A percentile compares a stretch with the other conserved stretches of the same genome.
Conservation (phyloP, 495 filamentous ascomycete genomes). For the Aspergillus cavernicola region DNA sequence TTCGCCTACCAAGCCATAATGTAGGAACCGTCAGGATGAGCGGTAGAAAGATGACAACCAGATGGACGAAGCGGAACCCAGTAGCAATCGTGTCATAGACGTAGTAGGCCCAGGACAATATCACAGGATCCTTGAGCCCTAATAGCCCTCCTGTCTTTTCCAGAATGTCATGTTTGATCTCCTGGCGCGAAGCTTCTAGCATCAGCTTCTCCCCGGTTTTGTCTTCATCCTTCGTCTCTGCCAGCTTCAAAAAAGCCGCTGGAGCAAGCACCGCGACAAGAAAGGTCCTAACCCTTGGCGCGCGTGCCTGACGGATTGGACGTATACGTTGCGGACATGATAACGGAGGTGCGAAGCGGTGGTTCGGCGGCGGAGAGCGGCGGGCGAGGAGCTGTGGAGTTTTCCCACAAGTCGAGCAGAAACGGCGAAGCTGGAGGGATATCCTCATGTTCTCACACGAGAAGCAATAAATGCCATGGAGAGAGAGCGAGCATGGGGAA, state of each 20-base stretch:
- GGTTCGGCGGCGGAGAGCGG: background rate
- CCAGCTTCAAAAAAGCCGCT: constrained; percentile 68
- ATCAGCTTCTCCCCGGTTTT: constrained; percentile 79
- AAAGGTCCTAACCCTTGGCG: constrained; percentile 31
- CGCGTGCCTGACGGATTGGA: constrained; percentile 26
- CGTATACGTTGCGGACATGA: constrained; percentile 27
- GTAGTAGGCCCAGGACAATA: constrained; percentile 64
- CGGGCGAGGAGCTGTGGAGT: constrained; percentile 21
- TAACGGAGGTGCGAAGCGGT: constrained; percentile 14
- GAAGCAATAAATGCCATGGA: constrained; percentile 9
- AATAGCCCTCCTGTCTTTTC: constrained; percentile 55
- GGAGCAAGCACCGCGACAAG: constrained; percentile 55
- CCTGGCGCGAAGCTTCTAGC: constrained; percentile 73
- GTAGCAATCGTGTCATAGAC: constrained; percentile 86
- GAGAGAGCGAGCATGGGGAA: background rate
- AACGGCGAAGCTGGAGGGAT: constrained; percentile 50
- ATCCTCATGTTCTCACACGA: constrained; percentile 50
- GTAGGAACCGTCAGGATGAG: constrained; percentile 75
- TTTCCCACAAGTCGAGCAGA: constrained; percentile 44
- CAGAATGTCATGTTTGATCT: constrained; percentile 63
- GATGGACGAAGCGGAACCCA: constrained; percentile 76
- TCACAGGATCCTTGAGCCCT: constrained; percentile 49
- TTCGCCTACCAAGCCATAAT: constrained; percentile 69
- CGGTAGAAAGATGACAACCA: constrained; percentile 86
- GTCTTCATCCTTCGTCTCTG: constrained; percentile 58